Percentiles rank a stretch among this genome's conserved stretches.
Evolutionary conservation across 805 yeast genomes (phyloP).

Genomic region (Torulaspora maleeae): DNA sequence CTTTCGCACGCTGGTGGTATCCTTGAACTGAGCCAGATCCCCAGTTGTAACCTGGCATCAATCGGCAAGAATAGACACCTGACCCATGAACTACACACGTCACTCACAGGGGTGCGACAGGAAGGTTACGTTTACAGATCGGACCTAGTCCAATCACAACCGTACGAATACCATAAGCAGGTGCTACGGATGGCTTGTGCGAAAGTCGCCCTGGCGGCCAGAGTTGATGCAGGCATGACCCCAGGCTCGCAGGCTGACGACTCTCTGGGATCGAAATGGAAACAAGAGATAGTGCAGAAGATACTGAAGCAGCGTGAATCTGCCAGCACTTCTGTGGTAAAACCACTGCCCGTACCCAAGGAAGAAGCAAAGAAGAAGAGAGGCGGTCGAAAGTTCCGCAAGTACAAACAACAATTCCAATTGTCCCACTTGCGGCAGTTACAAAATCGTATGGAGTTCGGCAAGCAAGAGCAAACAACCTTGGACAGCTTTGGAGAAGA

Average conservation of each 20-base stretch:
- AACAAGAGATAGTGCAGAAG: slow-evolving; percentile 54
- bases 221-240: slow-evolving; percentile 60
- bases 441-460: slow-evolving; percentile 81
- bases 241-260: slow-evolving; percentile 41
- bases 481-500: slow-evolving; percentile 73
- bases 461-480: slow-evolving; percentile 59
- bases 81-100: slow-evolving; percentile 34
- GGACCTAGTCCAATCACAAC: slow-evolving; percentile 54
- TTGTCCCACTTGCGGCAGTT: slow-evolving; percentile 77
- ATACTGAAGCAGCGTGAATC: slow-evolving; percentile 72
- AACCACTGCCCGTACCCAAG: slow-evolving; percentile 68
- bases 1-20: slow-evolving; percentile 68
- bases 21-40: slow-evolving; percentile 57
- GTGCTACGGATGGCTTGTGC: slow-evolving; percentile 77
- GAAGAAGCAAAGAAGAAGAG: slow-evolving; percentile 76
- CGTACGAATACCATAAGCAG: slow-evolving; percentile 56
- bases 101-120: slow-evolving; percentile 47
- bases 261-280: slow-evolving; percentile 53
- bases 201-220: slow-evolving; percentile 73
- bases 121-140: slow-evolving; percentile 65
- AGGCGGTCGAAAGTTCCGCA: slow-evolving; percentile 78
- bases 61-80: slow-evolving; percentile 50
- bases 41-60: slow-evolving; percentile 80
- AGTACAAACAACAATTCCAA: slow-evolving; percentile 73
- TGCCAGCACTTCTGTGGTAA: slow-evolving; percentile 64